These are phyloP conservation scores for Lyophyllum shimeji DNA, from an alignment of 768 basidiomycete species.

Conservation along the genomic window DNA sequence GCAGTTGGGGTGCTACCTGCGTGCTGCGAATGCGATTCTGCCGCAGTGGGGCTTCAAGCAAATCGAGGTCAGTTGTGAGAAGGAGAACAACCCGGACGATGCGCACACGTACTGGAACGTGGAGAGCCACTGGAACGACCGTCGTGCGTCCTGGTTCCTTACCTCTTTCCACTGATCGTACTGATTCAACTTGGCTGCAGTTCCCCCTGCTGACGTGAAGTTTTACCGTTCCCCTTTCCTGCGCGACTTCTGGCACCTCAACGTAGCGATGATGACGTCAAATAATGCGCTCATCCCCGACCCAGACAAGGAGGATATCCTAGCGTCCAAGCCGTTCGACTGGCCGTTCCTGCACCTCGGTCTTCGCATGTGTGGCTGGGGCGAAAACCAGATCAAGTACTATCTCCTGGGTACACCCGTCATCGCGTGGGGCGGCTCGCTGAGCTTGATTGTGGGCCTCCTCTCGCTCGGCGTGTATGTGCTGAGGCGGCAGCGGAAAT, in stretches of 20 bases:
- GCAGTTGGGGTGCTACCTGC: constrained; percentile 80
- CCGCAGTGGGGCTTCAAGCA: constrained; percentile 99
- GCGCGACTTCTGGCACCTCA: constrained; percentile 97
- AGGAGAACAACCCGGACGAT: constrained; percentile 80
- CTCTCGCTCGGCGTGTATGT: constrained; percentile 65
- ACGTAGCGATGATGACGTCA: constrained; percentile 99
- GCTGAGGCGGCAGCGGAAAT: constrained; percentile 83
- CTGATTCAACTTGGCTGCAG: constrained; percentile 35
- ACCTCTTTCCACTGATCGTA: not conserved
- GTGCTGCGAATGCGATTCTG: constrained; percentile 83
- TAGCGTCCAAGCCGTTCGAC: constrained; percentile 88
- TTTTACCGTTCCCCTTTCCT: constrained; percentile 90
- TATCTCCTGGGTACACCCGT: constrained; percentile 92
- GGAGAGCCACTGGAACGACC: constrained; percentile 95
- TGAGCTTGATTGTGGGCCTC: constrained; percentile 60
- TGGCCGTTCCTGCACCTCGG: constrained; percentile 94
- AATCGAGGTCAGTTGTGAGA: constrained; percentile 92
- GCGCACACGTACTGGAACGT: constrained; percentile 97
- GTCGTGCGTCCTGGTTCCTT: constrained; percentile 56
- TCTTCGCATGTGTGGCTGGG: constrained; percentile 98
- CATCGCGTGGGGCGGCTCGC: constrained; percentile 84
- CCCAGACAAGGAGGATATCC: constrained; percentile 97
- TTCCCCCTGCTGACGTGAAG: constrained; percentile 80
- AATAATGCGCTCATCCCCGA: constrained; percentile 98
- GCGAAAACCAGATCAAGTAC: constrained; percentile 82